Base-by-base conservation (phyloP, 306 rosid genomes). In the Quercus wislizeni region DNA sequence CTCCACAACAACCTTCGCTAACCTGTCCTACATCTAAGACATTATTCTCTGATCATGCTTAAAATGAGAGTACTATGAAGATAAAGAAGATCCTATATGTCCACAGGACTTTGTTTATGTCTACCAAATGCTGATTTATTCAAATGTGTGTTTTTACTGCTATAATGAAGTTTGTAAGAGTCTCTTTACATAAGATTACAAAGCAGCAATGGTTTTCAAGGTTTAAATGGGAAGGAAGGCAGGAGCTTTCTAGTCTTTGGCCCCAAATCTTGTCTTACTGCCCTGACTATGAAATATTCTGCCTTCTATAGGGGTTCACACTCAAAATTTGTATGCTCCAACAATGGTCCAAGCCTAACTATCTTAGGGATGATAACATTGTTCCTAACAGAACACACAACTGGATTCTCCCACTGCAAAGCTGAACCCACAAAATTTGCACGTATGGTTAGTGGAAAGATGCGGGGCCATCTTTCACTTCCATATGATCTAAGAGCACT, bases 281-380 rank as follows among this genome's bases (percentile, higher is more conserved):
- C 38, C 35, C 20, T 23, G 58, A 41, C 63, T 74, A n/a, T 67
- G 79, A 73, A 54, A 28, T 27, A 63, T 65, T 31, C 49, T 18
- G 9, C 13, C 46, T 31, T 31, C 15, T 74, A 81, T 31, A 90
- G 87, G 46, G 85, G 83, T 27, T 88, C 84, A 51, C 87, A 84
- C 7, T 86, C 87, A 72, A 88, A 95, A 88, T 95, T 93, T 63
- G 90, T 91, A 78, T 93, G 98, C 85, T 90, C 91, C 73, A 91
- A 65, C 87, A 91, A 6, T 21, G 98, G 92, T 38, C 93, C 93
- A 52, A 93, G 86, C 83, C 86, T 79, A 30, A 85, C 85, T 14
- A 94, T 88, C 91, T 94, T 92, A 35, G 97, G 99, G 56, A 94
- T 76, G 52, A 92, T 72, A 76, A 91, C 74, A 73, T 91, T 92